Evolutionary conservation across 202 grass and related monocot genomes (phyloP), one percentile per base, ranked within the genome.

Genomic region (Zizania palustris): DNA sequence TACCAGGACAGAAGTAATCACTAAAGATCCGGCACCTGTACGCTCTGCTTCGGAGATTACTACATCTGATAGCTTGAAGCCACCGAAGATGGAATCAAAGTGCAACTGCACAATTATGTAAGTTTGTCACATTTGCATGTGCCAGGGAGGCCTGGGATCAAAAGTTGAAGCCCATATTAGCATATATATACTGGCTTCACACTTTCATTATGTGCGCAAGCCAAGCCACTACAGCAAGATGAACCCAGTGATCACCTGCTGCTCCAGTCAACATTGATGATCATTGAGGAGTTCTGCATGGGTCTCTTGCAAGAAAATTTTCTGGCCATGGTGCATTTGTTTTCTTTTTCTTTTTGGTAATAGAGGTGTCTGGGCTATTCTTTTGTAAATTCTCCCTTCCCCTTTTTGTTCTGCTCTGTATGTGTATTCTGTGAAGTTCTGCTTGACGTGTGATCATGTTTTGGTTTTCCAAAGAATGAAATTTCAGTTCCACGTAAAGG

Each of bases 41-140:
- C 64, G 48, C 69, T 82, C 84, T 69, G 51, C 75, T 88, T 64
- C 72, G 0, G 83, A 82, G 67, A 61, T 88, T 75, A 34, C 84
- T 64, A 87, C 86, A 75, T 80, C 64, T 5, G 89, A 90, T 74
- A 84, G 54, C 56, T 42, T 72, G 74, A 98, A 98, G 75, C 89
- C 86, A 42, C 88, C 91, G 42, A 98, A 90, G 71, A 33, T 94
- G 79, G 95, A 98, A 79, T 89, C 91, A 18, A 98, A 92, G 72
- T 98, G 91, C 86, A 95, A 94, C 70, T 98, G 96, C 84, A 83
- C 82, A 83, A 93, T 98, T 65, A 98, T 98, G 96, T 98, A 85
- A 84, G 51, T 80, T 76, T 40, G 7, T 11, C 43, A 48, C 10
- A 61, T 28, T 34, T 12, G 43, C 60, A 53, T 65, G 16, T 66